Percentiles rank a stretch among this genome's conserved stretches.
These are phyloP conservation scores for Mucor piriformis DNA, from an alignment of 371 early-diverging fungal genomes.

Conservation along the genomic window DNA sequence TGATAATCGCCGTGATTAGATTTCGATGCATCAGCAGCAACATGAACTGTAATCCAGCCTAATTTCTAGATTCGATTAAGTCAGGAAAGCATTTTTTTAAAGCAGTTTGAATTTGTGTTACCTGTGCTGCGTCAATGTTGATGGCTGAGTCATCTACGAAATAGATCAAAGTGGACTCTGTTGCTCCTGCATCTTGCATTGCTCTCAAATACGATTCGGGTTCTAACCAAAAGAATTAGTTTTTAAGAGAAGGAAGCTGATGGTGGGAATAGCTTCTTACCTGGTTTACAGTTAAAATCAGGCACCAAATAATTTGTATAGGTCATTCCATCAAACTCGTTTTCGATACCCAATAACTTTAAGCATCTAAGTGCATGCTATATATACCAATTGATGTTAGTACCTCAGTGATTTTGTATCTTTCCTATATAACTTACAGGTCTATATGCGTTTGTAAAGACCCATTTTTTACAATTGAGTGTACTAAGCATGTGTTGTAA, in stretches of 20 bases:
- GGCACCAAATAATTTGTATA: conserved; percentile 76
- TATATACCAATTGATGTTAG: not conserved
- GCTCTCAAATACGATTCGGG: conserved; percentile 60
- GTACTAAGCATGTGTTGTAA: conserved; percentile 67
- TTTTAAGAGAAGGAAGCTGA: not conserved
- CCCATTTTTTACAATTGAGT: conserved; percentile 70
- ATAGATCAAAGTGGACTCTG: conserved; percentile 61
- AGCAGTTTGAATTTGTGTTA: conserved; percentile 15
- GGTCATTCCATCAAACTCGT: conserved; percentile 81
- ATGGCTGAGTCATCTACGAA: conserved; percentile 77
- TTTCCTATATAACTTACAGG: conserved; percentile 57
- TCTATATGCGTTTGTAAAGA: conserved; percentile 84
- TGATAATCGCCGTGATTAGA: conserved; percentile 63
- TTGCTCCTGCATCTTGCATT: conserved; percentile 71
- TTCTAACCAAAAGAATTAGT: conserved; percentile 36
- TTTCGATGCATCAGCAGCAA: conserved; percentile 50
- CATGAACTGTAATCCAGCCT: conserved; percentile 77
- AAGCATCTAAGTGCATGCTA: conserved; percentile 77
- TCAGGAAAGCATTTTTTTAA: too few species aligned
- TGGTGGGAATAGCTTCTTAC: too few species aligned
- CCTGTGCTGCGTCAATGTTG: conserved; percentile 69
- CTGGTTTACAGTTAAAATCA: conserved; percentile 82
- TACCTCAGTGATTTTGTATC: too few species aligned
- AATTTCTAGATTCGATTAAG: conserved; percentile 49
- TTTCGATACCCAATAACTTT: conserved; percentile 63